phyloP scores from a whole-genome alignment of 129 eudicot genomes.

The Artemisia annua region DNA sequence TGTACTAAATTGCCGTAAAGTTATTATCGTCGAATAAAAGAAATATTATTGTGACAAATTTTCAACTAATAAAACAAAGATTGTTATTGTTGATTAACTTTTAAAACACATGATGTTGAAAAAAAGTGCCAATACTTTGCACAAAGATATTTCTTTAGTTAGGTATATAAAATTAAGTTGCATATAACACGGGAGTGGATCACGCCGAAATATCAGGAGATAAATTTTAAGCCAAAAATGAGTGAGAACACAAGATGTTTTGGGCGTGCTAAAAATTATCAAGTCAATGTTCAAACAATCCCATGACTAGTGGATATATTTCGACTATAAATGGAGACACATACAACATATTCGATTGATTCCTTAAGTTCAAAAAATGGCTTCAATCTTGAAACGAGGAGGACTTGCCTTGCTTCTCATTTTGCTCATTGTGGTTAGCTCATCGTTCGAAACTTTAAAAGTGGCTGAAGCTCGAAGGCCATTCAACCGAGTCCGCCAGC shows the following conservation, averaged over 20 bases:
- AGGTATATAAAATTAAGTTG: neutral
- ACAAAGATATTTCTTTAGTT: neutral
- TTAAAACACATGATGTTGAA: no score
- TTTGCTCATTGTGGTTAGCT: conserved; percentile 6
- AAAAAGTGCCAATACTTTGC: no score
- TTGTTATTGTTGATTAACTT: no score
- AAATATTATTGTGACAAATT: no score
- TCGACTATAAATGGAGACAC: neutral
- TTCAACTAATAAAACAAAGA: no score
- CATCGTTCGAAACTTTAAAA: conserved; percentile 8
- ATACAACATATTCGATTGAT: neutral
- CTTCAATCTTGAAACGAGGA: conserved; percentile 7
- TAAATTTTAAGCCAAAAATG: no score
- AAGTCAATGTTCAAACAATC: no score
- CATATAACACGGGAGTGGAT: conserved; percentile 6
- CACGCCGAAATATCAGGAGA: neutral
- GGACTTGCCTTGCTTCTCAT: conserved; percentile 25
- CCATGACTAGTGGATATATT: neutral
- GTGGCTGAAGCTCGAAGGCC: conserved; percentile 14
- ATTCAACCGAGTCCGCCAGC: conserved; percentile 21
- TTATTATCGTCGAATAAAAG: no score
- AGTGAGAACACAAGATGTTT: no score
- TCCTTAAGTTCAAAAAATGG: conserved; percentile 6
- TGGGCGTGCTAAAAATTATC: no score
- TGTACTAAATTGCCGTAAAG: no score